These are phyloP conservation scores for Schizochytrium sp. DNA, from an alignment of 108 stramenopile species.

Conservation along the genomic window DNA sequence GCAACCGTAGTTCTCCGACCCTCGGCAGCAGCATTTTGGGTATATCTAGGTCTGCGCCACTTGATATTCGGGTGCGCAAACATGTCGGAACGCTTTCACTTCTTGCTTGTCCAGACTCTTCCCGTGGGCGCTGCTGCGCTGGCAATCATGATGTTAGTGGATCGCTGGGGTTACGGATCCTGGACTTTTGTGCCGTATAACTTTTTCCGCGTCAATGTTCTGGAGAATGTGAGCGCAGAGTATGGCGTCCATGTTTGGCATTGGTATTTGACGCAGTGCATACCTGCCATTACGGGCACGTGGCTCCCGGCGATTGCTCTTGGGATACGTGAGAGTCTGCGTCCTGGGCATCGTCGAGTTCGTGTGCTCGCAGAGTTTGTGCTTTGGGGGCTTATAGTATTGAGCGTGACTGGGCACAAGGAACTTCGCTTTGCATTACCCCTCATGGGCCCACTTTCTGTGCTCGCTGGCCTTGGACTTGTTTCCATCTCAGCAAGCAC, in stretches of 20 bases:
- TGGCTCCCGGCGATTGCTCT: background rate
- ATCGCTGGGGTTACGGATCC: background rate
- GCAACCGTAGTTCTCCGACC: background rate
- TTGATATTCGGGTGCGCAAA: background rate
- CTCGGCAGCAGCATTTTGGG: background rate
- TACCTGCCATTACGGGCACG: background rate
- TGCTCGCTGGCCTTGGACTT: background rate
- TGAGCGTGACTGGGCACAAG: background rate
- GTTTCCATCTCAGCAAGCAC: background rate
- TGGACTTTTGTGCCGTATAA: slow-evolving; percentile 6
- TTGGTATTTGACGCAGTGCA: background rate
- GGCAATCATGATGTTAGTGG: background rate
- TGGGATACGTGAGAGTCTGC: background rate
- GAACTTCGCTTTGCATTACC: background rate
- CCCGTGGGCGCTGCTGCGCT: background rate
- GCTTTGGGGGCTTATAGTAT: background rate
- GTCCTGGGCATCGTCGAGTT: background rate
- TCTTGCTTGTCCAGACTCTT: background rate
- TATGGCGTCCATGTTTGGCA: background rate
- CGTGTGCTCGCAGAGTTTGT: background rate
- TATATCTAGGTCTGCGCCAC: slow-evolving; percentile 1
- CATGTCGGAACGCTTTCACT: background rate
- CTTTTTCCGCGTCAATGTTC: background rate
- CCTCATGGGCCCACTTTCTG: background rate
- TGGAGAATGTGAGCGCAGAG: slow-evolving; percentile 8